phyloP scores from a whole-genome alignment of 176 grass and related monocot species.

The Triticum turgidum region DNA sequence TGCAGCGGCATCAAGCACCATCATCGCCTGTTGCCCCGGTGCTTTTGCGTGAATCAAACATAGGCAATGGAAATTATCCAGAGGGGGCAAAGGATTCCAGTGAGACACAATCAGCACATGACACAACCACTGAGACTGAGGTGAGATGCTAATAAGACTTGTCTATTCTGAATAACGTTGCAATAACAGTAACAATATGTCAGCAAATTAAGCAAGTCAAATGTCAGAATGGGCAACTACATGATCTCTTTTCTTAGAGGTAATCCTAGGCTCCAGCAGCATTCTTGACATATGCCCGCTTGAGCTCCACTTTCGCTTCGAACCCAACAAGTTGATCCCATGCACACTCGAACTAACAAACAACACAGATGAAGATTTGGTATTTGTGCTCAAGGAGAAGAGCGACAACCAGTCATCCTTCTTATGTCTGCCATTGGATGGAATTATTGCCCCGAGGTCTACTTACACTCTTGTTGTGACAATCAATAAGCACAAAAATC shows the following conservation, averaged over 20 bases:
- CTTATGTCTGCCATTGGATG: neutral
- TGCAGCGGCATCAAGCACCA: too few species aligned
- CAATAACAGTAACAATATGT: neutral
- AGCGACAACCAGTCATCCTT: neutral
- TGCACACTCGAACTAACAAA: neutral
- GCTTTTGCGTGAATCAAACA: neutral
- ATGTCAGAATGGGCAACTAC: neutral
- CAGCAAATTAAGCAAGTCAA: neutral
- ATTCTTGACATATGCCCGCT: neutral
- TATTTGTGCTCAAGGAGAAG: neutral
- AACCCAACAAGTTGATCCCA: neutral
- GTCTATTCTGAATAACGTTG: neutral
- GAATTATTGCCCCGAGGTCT: neutral
- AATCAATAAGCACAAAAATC: neutral
- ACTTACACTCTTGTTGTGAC: neutral
- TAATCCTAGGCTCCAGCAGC: neutral
- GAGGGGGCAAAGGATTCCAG: neutral
- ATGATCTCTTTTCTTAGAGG: neutral
- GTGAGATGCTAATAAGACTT: neutral
- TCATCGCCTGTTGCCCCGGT: too few species aligned
- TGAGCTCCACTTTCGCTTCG: neutral
- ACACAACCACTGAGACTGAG: neutral
- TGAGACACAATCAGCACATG: neutral
- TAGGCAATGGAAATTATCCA: neutral
- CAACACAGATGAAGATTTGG: neutral